phyloP scores from a whole-genome alignment of 352 stramenopile species.

The Globisporangium rhizosaccharum region DNA sequence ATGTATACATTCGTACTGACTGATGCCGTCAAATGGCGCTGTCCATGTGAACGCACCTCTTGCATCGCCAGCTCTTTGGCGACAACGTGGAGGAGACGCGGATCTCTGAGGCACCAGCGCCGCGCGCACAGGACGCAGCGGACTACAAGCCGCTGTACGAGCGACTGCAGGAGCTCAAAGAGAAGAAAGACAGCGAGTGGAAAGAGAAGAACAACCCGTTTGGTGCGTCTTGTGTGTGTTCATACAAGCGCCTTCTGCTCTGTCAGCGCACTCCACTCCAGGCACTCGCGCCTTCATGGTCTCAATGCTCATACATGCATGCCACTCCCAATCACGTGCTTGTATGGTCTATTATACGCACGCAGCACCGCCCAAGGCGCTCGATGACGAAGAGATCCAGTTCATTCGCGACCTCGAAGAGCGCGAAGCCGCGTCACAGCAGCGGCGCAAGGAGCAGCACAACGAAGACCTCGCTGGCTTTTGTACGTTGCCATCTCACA shows the following conservation, averaged over 20 bases:
- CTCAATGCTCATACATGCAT: too few relatives aligned
- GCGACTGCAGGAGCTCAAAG: slow-evolving; percentile 67
- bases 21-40: background rate
- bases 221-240: slow-evolving; percentile 25
- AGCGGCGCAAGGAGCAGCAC: slow-evolving; percentile 56
- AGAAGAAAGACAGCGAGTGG: slow-evolving; percentile 83
- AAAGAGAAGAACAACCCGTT: slow-evolving; percentile 89
- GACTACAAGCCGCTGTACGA: slow-evolving; percentile 80
- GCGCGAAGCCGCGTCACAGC: slow-evolving; percentile 39
- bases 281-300: background rate
- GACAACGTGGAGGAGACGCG: slow-evolving; percentile 83
- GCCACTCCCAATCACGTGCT: too few relatives aligned
- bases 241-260: background rate
- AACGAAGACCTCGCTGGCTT: slow-evolving; percentile 72
- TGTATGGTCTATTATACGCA: background rate
- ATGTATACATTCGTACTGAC: background rate
- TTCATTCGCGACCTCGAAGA: slow-evolving; percentile 74
- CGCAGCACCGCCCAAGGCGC: slow-evolving; percentile 73
- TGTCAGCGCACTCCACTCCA: background rate
- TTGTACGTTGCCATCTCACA: slow-evolving; percentile 24
- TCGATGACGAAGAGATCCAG: slow-evolving; percentile 82
- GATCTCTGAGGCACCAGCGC: slow-evolving; percentile 56
- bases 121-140: slow-evolving; percentile 27
- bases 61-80: slow-evolving; percentile 62
- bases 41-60: background rate